These are phyloP conservation scores for Sporothrix globosa DNA, from an alignment of 2,329 filamentous ascomycete genomes.

Conservation along the genomic window DNA sequence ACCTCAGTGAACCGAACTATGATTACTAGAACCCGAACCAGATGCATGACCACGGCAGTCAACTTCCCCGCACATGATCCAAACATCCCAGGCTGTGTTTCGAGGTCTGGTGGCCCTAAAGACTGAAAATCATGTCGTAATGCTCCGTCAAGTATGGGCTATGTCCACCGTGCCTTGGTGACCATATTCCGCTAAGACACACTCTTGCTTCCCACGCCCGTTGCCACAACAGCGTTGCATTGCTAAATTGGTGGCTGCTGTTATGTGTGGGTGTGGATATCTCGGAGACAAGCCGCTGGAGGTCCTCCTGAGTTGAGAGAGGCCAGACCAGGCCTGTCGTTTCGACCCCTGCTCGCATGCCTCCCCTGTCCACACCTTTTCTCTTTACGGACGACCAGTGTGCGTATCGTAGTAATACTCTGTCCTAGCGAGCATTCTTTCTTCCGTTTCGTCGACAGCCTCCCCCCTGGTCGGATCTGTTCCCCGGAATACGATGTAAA, in stretches of 20 bases:
- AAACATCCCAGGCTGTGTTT: slow-evolving; percentile 20
- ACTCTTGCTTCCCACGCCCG: not conserved
- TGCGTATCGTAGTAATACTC: no score
- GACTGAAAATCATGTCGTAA: no score
- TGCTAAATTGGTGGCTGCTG: slow-evolving; percentile 20
- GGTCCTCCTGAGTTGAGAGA: no score
- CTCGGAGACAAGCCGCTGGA: slow-evolving; percentile 13
- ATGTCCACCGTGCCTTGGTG: slow-evolving; percentile 6
- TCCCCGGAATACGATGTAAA: slow-evolving; percentile 21
- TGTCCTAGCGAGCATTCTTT: not conserved
- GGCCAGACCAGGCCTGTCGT: not conserved
- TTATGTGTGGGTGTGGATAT: not conserved
- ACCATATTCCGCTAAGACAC: not conserved
- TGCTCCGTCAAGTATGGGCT: no score
- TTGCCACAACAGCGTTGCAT: slow-evolving; percentile 17
- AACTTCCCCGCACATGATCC: slow-evolving; percentile 27
- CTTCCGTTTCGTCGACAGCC: slow-evolving; percentile 1
- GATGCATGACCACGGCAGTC: no score
- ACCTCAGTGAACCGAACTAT: not conserved
- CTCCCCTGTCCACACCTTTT: slow-evolving; percentile 24
- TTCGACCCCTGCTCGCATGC: not conserved
- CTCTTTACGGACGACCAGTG: not conserved
- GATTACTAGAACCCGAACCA: no score
- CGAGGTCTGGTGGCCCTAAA: no score
- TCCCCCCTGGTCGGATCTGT: slow-evolving; percentile 17